Evolutionary conservation across 1,284 basidiomycete species (phyloP).

Genomic region (Microbotryum lychnidis-dioicae): DNA sequence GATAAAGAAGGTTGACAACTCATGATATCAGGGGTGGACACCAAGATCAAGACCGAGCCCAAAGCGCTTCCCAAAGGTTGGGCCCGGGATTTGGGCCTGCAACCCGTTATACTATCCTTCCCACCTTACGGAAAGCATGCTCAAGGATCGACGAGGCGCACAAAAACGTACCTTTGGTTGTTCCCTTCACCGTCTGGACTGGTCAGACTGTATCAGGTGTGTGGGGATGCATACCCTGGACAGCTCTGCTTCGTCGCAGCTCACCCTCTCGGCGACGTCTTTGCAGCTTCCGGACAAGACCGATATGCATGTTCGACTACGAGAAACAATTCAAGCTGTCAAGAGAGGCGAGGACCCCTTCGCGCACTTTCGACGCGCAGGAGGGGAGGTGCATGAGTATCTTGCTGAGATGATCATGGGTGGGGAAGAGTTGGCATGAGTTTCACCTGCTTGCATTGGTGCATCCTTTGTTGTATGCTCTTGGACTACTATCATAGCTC

Average conservation of each 20-base stretch:
- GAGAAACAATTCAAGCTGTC: no score
- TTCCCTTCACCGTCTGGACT: constrained; percentile 16
- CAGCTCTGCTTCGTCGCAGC: no score
- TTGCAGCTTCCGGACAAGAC: constrained; percentile 18
- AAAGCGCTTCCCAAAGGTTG: constrained; percentile 18
- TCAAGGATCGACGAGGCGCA: neutral
- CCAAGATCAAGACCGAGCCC: neutral
- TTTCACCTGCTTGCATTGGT: no score
- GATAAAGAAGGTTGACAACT: no score
- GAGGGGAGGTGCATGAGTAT: no score
- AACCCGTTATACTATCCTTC: constrained; percentile 5
- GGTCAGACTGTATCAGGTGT: constrained; percentile 23
- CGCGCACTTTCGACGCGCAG: no score
- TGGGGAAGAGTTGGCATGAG: no score
- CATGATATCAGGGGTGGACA: neutral
- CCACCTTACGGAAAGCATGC: neutral
- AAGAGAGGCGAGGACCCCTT: no score
- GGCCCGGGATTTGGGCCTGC: constrained; percentile 10
- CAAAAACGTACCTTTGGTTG: constrained; percentile 13
- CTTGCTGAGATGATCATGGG: no score
- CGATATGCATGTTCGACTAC: neutral
- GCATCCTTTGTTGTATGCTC: no score
- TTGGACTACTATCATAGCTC: no score
- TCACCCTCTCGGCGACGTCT: no score
- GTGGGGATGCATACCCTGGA: neutral